Base-by-base conservation (phyloP, 306 rosid species). In the Castanea sativa region DNA sequence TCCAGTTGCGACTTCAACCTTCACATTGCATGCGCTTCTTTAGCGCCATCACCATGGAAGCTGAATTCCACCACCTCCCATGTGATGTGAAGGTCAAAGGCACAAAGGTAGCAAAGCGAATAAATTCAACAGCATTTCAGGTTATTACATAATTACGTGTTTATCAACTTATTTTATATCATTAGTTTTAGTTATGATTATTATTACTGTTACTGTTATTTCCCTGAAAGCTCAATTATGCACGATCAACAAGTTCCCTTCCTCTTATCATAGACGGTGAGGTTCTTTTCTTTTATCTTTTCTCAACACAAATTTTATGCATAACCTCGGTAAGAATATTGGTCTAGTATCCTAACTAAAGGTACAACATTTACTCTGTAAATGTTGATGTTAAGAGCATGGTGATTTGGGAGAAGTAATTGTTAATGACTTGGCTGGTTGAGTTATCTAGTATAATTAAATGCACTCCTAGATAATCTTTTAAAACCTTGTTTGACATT, bases 81-180 rank as follows among this genome's bases (percentile, higher is more conserved):
- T 32, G 33, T 32, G 33, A 32, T 32, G 33, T 4, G 33, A 32
- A 32, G 33, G 33, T 32, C 0, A 1, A 32, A 32, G 33, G 4
- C 5, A 32, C 33, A 32, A 32, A 32, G 0, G 33, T 32, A 1
- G 0, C 33, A 4, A 32, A 4, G 33, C 33, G 1, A 5, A 32
- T 32, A 32, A 95, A 83, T 84, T 95, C 78, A 97, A 95, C 74
- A 85, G 33, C 33, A 32, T 32, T 32, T 4, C 96, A 58, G 91
- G 92, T 95, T 72, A 73, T 69, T 38, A 61, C 73, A 64, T 68
- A 72, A 57, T 71, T 75, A 33, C 56, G 77, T 73, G 63, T n/a
- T 69, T 68, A 56, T 63, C 25, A 21, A 19, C 45, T 30, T 74
- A 74, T 79, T 75, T 56, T 76, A 61, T 38, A 14, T 65, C 45